phyloP scores from a whole-genome alignment of 2,329 filamentous ascomycete species.

The Penicillium brevicompactum region DNA sequence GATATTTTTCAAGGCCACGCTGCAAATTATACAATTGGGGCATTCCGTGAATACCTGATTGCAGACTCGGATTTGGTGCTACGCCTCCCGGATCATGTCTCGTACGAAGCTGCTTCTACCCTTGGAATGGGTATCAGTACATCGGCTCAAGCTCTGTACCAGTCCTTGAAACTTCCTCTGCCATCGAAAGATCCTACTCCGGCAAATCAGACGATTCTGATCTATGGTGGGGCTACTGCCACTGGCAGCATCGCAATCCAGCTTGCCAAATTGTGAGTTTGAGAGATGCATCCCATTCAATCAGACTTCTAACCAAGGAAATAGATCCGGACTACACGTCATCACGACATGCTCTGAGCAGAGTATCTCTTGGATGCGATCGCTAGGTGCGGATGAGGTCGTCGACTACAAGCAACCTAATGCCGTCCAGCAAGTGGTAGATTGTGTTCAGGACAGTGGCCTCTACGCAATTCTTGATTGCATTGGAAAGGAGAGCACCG shows the following conservation, averaged over 20 bases:
- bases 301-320: neutral
- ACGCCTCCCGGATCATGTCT: neutral
- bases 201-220: neutral
- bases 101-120: neutral
- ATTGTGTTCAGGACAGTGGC: neutral
- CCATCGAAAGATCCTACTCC: neutral
- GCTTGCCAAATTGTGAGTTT: neutral
- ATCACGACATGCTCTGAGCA: neutral
- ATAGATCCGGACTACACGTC: neutral
- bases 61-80: neutral
- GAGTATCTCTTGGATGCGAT: neutral
- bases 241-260: neutral
- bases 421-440: neutral
- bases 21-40: slow-evolving; percentile 1
- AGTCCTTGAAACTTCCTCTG: neutral
- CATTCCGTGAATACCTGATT: neutral
- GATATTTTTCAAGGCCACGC: neutral
- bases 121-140: slow-evolving; percentile 5
- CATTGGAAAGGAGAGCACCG: neutral
- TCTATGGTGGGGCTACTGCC: neutral
- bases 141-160: slow-evolving; percentile 3
- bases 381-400: neutral
- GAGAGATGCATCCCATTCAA: no score
- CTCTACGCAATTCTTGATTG: neutral
- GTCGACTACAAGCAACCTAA: neutral